Percentiles rank a stretch among this genome's conserved stretches.
These are phyloP conservation scores for Penicillium freii DNA, from an alignment of 2,329 filamentous ascomycete species.

Conservation along the genomic window DNA sequence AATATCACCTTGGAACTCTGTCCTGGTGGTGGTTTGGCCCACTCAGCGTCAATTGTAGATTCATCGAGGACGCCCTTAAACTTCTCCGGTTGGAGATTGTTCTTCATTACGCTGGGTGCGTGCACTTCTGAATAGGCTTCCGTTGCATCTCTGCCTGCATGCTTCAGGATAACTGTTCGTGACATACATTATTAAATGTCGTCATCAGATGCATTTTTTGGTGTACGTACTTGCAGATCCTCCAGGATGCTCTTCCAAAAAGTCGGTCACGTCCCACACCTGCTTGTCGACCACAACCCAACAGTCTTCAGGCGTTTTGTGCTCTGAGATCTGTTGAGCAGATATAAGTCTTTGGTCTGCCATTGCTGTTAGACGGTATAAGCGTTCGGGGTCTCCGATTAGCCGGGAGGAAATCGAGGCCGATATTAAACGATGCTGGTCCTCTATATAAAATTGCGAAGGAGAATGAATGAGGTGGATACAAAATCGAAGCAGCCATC, in stretches of 20 bases:
- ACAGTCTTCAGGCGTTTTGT: conserved; percentile 51
- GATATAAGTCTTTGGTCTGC: conserved; percentile 37
- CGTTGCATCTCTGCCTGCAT: conserved; percentile 48
- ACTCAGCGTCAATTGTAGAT: conserved; percentile 50
- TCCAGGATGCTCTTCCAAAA: conserved; percentile 63
- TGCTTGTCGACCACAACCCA: conserved; percentile 69
- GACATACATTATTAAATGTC: conserved; percentile 1
- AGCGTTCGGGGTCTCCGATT: not conserved
- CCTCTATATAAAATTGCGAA: not conserved
- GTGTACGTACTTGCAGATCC: conserved; percentile 50
- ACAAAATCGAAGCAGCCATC: conserved; percentile 1
- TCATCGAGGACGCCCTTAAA: conserved; percentile 52
- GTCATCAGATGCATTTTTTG: not conserved
- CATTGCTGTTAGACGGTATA: conserved; percentile 21
- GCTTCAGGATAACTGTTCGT: conserved; percentile 44
- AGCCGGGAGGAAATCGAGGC: not conserved
- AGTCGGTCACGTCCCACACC: conserved; percentile 67
- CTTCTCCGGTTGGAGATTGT: conserved; percentile 45
- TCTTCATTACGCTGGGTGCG: conserved; percentile 48
- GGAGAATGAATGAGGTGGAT: not conserved
- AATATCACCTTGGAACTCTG: conserved; percentile 28
- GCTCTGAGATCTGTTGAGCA: conserved; percentile 47
- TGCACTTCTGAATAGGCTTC: conserved; percentile 47
- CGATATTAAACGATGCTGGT: not conserved
- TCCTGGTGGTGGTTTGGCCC: conserved; percentile 43